Evolutionary conservation across 345 rosid genomes (phyloP).

Genomic region (Dimocarpus longan): DNA sequence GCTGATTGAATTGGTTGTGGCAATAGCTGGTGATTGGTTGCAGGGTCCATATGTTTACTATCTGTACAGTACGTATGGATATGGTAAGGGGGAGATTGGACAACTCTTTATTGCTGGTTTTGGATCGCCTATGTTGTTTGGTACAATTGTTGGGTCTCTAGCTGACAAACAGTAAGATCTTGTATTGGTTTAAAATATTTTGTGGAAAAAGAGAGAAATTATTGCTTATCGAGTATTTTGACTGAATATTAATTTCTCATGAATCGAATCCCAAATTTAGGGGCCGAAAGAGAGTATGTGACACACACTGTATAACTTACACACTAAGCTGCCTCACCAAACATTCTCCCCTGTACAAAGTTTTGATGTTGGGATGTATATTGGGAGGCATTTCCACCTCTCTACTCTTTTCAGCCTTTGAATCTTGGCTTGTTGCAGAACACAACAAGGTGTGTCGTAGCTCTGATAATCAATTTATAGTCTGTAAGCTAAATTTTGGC

Average conservation of each 20-base stretch:
- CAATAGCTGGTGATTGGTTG: slow-evolving; percentile 65
- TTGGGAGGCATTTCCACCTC: slow-evolving; percentile 84
- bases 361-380: slow-evolving; percentile 70
- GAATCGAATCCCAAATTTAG: slow-evolving; percentile 25
- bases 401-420: slow-evolving; percentile 73
- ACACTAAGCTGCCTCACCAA: slow-evolving; percentile 75
- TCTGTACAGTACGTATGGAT: slow-evolving; percentile 69
- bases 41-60: slow-evolving; percentile 83
- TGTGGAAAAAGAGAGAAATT: background rate
- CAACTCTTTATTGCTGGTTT: slow-evolving; percentile 79
- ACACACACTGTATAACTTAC: slow-evolving; percentile 72
- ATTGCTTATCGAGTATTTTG: background rate
- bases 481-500: background rate
- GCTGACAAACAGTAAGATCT: slow-evolving; percentile 68
- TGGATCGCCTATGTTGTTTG: slow-evolving; percentile 83
- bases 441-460: slow-evolving; percentile 61
- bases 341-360: slow-evolving; percentile 71
- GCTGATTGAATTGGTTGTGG: slow-evolving; percentile 2
- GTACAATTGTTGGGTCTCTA: slow-evolving; percentile 77
- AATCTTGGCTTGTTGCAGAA: slow-evolving; percentile 88
- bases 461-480: background rate
- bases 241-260: background rate
- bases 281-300: slow-evolving; percentile 73
- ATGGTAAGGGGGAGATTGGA: slow-evolving; percentile 68
- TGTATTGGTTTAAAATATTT: background rate